These are phyloP conservation scores for Cercospora janseana DNA, from an alignment of 2,329 filamentous ascomycete species.

Conservation along the genomic window DNA sequence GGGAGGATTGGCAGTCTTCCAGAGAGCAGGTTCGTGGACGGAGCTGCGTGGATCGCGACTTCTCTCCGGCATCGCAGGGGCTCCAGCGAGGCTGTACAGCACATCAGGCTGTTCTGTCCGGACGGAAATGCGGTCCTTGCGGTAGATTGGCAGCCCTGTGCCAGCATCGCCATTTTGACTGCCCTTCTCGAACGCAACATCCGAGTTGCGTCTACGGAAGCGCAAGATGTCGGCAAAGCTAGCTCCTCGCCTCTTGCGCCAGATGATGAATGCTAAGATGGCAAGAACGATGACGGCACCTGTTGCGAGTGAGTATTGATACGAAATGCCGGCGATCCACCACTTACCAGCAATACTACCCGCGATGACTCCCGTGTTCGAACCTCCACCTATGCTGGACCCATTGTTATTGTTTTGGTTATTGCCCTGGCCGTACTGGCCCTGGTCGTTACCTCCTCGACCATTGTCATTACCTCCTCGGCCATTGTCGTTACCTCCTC, in stretches of 20 bases:
- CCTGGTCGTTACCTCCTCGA: background rate
- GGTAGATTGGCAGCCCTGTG: constrained; percentile 30
- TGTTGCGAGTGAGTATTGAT: constrained; percentile 11
- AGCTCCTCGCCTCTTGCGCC: constrained; percentile 28
- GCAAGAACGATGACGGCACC: constrained; percentile 27
- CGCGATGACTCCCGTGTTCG: constrained; percentile 27
- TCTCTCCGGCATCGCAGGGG: background rate
- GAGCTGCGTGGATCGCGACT: constrained; percentile 5
- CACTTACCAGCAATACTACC: constrained; percentile 12
- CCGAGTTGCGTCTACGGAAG: constrained; percentile 25
- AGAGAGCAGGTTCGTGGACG: background rate
- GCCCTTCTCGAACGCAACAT: constrained; percentile 18
- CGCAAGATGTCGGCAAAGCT: constrained; percentile 29
- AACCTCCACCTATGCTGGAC: constrained; percentile 14
- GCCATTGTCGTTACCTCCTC: background rate
- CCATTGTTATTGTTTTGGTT: constrained; percentile 1
- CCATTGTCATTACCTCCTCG: background rate
- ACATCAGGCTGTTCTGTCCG: constrained; percentile 27
- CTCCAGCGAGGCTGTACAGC: background rate
- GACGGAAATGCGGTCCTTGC: constrained; percentile 28
- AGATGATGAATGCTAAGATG: constrained; percentile 27
- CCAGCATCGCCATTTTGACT: constrained; percentile 12
- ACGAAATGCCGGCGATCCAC: background rate
- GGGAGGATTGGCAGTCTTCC: constrained; percentile 19
- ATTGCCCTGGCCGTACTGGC: background rate